These are phyloP conservation scores for Malassezia caprae DNA, from an alignment of 1,284 basidiomycete species.

Conservation along the genomic window DNA sequence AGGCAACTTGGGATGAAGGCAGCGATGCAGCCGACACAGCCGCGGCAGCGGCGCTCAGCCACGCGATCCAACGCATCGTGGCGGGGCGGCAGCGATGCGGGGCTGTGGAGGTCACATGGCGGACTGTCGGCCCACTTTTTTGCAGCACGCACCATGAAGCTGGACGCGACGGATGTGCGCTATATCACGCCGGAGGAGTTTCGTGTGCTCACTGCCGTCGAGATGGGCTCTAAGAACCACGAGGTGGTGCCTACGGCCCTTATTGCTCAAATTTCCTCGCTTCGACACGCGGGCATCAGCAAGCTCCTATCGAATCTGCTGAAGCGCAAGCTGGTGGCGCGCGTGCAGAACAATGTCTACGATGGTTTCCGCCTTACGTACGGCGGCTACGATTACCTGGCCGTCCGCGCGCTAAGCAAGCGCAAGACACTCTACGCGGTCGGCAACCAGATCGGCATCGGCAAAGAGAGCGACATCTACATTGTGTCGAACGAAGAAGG, in stretches of 20 bases:
- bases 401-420: conserved; percentile 83
- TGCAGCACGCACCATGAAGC: conserved; percentile 57
- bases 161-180: conserved; percentile 85
- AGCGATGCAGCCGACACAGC: neutral
- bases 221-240: conserved; percentile 97
- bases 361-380: conserved; percentile 96
- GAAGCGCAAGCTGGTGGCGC: conserved; percentile 79
- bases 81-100: neutral
- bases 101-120: conserved; percentile 1
- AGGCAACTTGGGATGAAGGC: neutral
- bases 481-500: conserved; percentile 76
- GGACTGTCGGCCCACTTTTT: neutral
- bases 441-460: conserved; percentile 94
- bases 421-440: conserved; percentile 52
- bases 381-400: conserved; percentile 91
- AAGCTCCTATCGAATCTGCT: conserved; percentile 81
- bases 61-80: neutral
- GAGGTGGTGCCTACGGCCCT: conserved; percentile 81
- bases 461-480: conserved; percentile 96
- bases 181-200: conserved; percentile 90
- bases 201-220: conserved; percentile 83
- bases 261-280: conserved; percentile 80
- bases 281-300: conserved; percentile 83
- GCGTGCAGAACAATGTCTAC: conserved; percentile 84
- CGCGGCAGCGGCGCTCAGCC: neutral